Conservation (phyloP, 2,329 filamentous ascomycete species). For the Rhynchosporium agropyri region DNA sequence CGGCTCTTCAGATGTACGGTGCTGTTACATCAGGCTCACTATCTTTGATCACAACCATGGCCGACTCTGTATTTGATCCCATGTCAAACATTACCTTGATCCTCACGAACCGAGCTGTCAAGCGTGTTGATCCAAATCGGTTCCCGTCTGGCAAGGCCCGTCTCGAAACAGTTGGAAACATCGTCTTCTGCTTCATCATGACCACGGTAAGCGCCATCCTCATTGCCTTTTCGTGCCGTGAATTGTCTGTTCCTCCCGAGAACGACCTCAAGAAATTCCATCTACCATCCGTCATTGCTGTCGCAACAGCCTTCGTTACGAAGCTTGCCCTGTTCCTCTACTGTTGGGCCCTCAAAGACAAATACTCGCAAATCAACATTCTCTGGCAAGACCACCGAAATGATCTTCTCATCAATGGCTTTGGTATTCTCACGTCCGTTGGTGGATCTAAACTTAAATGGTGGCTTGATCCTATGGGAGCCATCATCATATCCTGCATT, state of each 20-base stretch:
- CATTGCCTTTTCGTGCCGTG: slow-evolving; percentile 80
- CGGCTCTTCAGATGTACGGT: slow-evolving; percentile 83
- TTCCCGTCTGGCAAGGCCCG: slow-evolving; percentile 93
- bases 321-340: slow-evolving; percentile 86
- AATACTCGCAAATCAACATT: slow-evolving; percentile 89
- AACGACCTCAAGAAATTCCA: slow-evolving; percentile 66
- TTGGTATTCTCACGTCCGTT: slow-evolving; percentile 89
- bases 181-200: slow-evolving; percentile 96
- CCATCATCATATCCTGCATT: slow-evolving; percentile 77
- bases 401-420: slow-evolving; percentile 94
- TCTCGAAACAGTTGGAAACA: slow-evolving; percentile 94
- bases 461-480: slow-evolving; percentile 95
- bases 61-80: slow-evolving; percentile 92
- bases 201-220: slow-evolving; percentile 87
- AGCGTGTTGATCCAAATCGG: slow-evolving; percentile 78
- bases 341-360: slow-evolving; percentile 88
- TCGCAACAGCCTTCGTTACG: slow-evolving; percentile 79
- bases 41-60: slow-evolving; percentile 96
- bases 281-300: slow-evolving; percentile 81
- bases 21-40: slow-evolving; percentile 86
- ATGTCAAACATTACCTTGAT: slow-evolving; percentile 87
- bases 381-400: slow-evolving; percentile 98
- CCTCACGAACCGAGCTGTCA: slow-evolving; percentile 83
- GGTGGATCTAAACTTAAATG: slow-evolving; percentile 84
- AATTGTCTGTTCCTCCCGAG: slow-evolving; percentile 59